Evolutionary conservation across 2,329 filamentous ascomycete species (phyloP).

Genomic region (Didymella pomorum): DNA sequence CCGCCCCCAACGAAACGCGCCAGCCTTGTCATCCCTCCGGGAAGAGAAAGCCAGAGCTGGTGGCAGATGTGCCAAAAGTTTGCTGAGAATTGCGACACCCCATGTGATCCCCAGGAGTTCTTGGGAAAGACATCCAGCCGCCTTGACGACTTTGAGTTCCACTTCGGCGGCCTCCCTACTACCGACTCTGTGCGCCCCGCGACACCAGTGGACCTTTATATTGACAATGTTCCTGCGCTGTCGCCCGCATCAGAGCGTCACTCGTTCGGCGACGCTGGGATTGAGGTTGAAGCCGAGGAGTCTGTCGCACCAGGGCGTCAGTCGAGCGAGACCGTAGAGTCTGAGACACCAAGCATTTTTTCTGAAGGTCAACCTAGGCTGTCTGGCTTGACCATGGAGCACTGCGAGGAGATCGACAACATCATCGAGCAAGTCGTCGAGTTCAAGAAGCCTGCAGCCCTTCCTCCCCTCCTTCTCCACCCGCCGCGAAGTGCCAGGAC

Average conservation of each 20-base stretch:
- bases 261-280: conserved; percentile 11
- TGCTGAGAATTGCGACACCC: conserved; percentile 35
- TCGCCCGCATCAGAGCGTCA: conserved; percentile 19
- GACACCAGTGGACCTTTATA: conserved; percentile 24
- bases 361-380: conserved; percentile 16
- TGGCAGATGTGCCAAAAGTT: conserved; percentile 43
- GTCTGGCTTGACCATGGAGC: conserved; percentile 4
- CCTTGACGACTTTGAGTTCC: conserved; percentile 42
- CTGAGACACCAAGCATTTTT: conserved; percentile 14
- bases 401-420: conserved; percentile 21
- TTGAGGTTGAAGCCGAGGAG: conserved; percentile 20
- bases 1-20: conserved; percentile 11
- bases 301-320: conserved; percentile 17
- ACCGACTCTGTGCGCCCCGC: conserved; percentile 15
- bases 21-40: conserved; percentile 8
- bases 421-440: conserved; percentile 40
- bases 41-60: conserved; percentile 24
- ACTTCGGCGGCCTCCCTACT: conserved; percentile 28
- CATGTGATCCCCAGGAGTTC: conserved; percentile 38
- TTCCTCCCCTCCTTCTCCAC: conserved; percentile 32
- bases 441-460: conserved; percentile 31
- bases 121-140: conserved; percentile 31
- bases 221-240: conserved; percentile 11
- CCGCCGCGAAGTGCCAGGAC: conserved; percentile 34
- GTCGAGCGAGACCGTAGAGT: conserved; percentile 13